These are phyloP conservation scores for Collybia sordida DNA, from an alignment of 768 basidiomycete genomes.

Conservation along the genomic window DNA sequence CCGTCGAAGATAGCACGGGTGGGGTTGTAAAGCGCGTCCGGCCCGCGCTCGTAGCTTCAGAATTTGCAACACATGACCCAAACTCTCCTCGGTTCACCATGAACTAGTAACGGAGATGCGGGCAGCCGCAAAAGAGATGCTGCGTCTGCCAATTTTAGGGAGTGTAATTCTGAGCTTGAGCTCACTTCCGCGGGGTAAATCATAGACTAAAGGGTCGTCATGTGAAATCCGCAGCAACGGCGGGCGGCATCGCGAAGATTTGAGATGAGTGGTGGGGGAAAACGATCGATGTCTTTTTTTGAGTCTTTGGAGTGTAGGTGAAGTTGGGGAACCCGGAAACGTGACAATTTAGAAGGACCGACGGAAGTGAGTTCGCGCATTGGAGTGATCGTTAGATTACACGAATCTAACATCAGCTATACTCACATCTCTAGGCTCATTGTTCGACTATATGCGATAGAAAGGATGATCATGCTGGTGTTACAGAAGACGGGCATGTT, in stretches of 20 bases:
- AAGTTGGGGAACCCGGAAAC: constrained; percentile 3
- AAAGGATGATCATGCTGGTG: constrained; percentile 14
- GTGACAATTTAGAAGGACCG: constrained; percentile 12
- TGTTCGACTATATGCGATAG: constrained; percentile 15
- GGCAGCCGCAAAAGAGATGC: constrained; percentile 16
- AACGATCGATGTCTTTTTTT: constrained; percentile 14
- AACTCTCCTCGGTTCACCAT: constrained; percentile 15
- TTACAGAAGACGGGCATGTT: constrained; percentile 15
- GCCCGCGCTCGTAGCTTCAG: constrained; percentile 9
- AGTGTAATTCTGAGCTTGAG: constrained; percentile 29
- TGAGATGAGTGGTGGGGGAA: constrained; percentile 17
- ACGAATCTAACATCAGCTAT: constrained; percentile 15
- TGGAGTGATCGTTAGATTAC: constrained; percentile 21
- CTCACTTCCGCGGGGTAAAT: constrained; percentile 26
- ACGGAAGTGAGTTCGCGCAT: constrained; percentile 10
- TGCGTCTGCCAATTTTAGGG: constrained; percentile 15
- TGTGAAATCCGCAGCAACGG: constrained; percentile 19
- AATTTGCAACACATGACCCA: constrained; percentile 15
- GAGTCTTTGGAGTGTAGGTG: constrained; percentile 14
- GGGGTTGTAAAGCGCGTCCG: constrained; percentile 13
- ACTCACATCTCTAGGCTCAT: too few species aligned
- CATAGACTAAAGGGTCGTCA: constrained; percentile 31
- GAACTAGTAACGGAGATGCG: constrained; percentile 11
- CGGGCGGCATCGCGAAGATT: constrained; percentile 9
- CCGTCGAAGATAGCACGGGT: constrained; percentile 24